Evolutionary conservation across 352 stramenopile genomes (phyloP), one percentile per base, ranked within the genome.

Genomic region (Globisporangium radiosum): DNA sequence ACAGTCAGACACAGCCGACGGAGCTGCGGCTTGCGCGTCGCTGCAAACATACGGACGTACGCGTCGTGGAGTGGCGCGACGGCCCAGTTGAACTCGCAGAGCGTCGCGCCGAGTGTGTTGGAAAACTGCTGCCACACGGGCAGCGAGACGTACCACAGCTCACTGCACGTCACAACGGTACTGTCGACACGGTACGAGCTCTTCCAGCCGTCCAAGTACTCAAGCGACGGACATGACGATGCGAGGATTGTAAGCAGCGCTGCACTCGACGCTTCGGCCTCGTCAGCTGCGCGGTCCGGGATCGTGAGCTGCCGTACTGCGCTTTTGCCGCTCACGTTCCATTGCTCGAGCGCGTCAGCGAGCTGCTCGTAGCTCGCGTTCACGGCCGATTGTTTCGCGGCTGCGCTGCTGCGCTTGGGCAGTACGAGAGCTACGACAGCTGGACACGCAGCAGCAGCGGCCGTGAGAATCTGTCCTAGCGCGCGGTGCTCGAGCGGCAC

Each of bases 151-250:
- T 64, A 57, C 57, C 66, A 59, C 19, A 57, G 59, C 43, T 73
- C 66, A 15, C 67, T 59, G 40, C 66, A 73, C 36, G 57, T 52
- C 17, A 73, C 37, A n/a, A 57, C 51, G 15, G 44, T 55, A 9
- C 44, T 58, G 8, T 63, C 56, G 6, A 70, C 63, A 4, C 39
- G 37, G 25, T 66, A 60, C 1, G 36, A 57, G 8, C n/a, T 25
- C 15, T 71, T 68, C 63, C 63, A 73, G n/a, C 67, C 67, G 36
- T 73, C 67, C 4, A 71, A 33, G 45, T 62, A 70, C 60, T 68
- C 63, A 19, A 73, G 25, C 7, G 49, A 6, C 1, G 63, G 63
- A 38, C 67, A 73, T 6, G 50, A 65, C 13, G 33, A n/a, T 0
- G 56, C 49, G 9, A 73, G 33, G 0, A 47, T 49, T 13, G 40